phyloP scores from a whole-genome alignment of 305 asterid species.

The Rubia occidens region DNA sequence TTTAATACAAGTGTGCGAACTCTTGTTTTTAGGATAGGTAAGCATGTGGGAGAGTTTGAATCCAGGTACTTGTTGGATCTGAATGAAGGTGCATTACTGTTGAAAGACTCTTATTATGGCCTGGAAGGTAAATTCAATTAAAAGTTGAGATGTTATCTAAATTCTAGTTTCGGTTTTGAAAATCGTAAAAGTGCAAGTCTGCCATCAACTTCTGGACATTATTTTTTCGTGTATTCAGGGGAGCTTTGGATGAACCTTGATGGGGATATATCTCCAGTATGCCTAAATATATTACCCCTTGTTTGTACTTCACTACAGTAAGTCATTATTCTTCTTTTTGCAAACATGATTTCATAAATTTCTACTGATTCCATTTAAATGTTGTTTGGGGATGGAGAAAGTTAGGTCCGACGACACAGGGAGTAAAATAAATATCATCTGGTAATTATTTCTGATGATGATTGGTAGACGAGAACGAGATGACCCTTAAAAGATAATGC shows the following conservation, averaged over 20 bases:
- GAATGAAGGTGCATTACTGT: conserved; percentile 40
- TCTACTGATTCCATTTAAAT: background rate
- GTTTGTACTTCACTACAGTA: conserved; percentile 59
- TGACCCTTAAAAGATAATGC: background rate
- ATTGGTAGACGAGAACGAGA: conserved; percentile 5
- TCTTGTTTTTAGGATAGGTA: conserved; percentile 51
- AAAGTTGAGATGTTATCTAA: conserved; percentile 5
- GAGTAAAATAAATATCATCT: background rate
- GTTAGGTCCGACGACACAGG: background rate
- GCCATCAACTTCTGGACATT: background rate
- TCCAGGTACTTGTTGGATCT: conserved; percentile 58
- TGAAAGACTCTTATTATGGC: conserved; percentile 42
- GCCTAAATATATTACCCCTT: conserved; percentile 69
- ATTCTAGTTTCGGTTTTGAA: background rate
- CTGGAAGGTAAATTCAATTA: conserved; percentile 44
- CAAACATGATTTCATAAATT: conserved; percentile 11
- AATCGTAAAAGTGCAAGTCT: background rate
- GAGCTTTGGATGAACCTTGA: conserved; percentile 92
- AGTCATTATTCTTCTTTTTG: conserved; percentile 17
- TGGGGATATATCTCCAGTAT: conserved; percentile 84
- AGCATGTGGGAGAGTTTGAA: conserved; percentile 70
- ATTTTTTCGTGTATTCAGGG: conserved; percentile 38
- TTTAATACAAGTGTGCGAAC: background rate
- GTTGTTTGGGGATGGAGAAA: background rate
- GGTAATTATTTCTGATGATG: background rate